Base-by-base conservation (phyloP, 108 stramenopile species). In the Skeletonema costatum region DNA sequence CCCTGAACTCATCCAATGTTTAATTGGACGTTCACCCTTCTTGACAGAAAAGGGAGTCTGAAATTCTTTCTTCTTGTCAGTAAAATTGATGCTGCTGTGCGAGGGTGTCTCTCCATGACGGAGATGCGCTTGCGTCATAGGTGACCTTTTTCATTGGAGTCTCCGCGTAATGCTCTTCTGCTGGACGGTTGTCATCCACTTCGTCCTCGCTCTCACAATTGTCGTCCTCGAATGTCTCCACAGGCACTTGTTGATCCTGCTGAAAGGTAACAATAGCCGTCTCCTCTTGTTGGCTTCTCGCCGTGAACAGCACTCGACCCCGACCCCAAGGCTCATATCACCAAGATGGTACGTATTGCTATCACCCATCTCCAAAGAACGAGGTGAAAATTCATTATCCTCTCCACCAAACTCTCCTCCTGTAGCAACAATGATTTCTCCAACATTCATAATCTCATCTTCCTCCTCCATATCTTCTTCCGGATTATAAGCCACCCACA, bases 401-500 rank as follows among this genome's bases (percentile, higher is more conserved):
- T 14, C 64, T 17, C 64, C 36, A 64, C 42, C 14, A 3, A 36
- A 25, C 4, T 64, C 62, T 21, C 63, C 72, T 7, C 32, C 61
- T 48, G n/a, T 64, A 25, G 29, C 72, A 44, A 48, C 66, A 58
- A 74, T 64, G 44, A 74, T 56, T 38, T 81, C 73, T 41, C 64
- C 73, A 6, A 68, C 50, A 71, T 81, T 56, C 56, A 66, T 59
- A 21, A 60, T 59, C 16, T 63, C 46, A 64, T 81, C 80, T 48
- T 73, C 66, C 9, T 68, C 72, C 0, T 74, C 60, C 8, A 48
- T 31, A n/a, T 69, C 70, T 25, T 80, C 79, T 7, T 74, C 73
- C 1, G 69, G 67, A 51, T 51, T 51, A 11, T 51, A 68, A 10
- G 69, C 80, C 13, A 75, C 80, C 80, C 80, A 81, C 80, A 81